Percentiles rank a stretch among this genome's conserved stretches.
Evolutionary conservation across 139 green algal species (phyloP).

Genomic region (Trebouxia sp.): DNA sequence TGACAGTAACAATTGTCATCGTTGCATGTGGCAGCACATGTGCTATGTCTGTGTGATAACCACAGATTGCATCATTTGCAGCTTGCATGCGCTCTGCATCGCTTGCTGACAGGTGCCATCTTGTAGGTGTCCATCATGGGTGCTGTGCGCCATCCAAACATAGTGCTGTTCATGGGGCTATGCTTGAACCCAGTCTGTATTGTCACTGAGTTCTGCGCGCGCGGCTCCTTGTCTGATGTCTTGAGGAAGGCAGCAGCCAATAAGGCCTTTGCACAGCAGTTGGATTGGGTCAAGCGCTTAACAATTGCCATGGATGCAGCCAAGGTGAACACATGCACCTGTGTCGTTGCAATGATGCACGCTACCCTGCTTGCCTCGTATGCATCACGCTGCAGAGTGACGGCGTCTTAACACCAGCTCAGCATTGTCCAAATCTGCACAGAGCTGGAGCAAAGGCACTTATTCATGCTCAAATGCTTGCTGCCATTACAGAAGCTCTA

Average conservation of each 20-base stretch:
- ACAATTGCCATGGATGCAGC: conserved; percentile 56
- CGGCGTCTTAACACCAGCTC: too few relatives aligned
- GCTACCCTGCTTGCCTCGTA: too few relatives aligned
- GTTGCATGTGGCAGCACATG: too few relatives aligned
- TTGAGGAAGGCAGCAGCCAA: conserved; percentile 30
- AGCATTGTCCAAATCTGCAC: too few relatives aligned
- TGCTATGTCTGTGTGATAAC: not conserved
- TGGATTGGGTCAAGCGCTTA: conserved; percentile 51
- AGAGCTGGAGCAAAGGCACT: too few relatives aligned
- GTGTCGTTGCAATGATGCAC: too few relatives aligned
- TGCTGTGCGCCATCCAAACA: conserved; percentile 57
- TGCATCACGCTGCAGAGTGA: too few relatives aligned
- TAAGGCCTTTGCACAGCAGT: conserved; percentile 9
- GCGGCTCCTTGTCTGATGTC: conserved; percentile 52
- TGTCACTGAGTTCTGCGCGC: conserved; percentile 46
- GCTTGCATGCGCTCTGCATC: not conserved
- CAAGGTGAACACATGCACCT: conserved; percentile 28
- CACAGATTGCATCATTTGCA: too few relatives aligned
- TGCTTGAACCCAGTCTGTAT: conserved; percentile 50
- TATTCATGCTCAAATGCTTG: too few relatives aligned
- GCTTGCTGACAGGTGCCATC: not conserved
- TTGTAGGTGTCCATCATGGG: conserved; percentile 53
- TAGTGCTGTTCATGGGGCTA: conserved; percentile 57
- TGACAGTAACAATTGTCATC: too few relatives aligned
- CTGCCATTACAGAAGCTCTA: too few relatives aligned